These are phyloP conservation scores for Cynanchum wilfordii DNA, from an alignment of 257 asterid species.

Conservation along the genomic window DNA sequence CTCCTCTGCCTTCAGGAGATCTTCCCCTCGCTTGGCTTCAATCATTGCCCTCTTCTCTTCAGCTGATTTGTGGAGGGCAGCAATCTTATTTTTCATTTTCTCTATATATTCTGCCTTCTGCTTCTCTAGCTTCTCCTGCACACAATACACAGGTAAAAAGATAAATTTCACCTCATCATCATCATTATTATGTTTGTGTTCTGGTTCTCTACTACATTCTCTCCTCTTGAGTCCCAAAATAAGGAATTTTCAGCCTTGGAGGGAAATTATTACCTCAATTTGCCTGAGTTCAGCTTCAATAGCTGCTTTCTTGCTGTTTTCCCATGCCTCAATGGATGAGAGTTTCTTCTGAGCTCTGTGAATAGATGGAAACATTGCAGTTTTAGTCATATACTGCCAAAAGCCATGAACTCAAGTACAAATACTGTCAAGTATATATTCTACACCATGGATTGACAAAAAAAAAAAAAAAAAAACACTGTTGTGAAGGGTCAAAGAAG, in stretches of 20 bases:
- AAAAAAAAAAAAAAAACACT: too few relatives aligned
- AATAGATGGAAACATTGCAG: conserved; percentile 13
- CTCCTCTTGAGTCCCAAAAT: neutral
- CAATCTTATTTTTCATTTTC: conserved; percentile 73
- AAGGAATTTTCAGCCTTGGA: neutral
- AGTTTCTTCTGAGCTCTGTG: conserved; percentile 74
- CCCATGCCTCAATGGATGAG: conserved; percentile 76
- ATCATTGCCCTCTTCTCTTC: conserved; percentile 73
- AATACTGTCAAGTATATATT: too few relatives aligned
- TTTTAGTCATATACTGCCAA: conserved; percentile 1
- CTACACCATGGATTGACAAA: neutral
- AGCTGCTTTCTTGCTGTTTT: conserved; percentile 83
- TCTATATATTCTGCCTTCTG: conserved; percentile 70
- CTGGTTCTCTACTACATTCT: neutral
- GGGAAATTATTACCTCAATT: conserved; percentile 55
- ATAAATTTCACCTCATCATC: neutral
- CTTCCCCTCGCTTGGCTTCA: conserved; percentile 84
- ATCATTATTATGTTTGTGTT: neutral
- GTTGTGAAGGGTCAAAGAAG: neutral
- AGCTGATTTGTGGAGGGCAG: conserved; percentile 63
- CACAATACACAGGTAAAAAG: conserved; percentile 2
- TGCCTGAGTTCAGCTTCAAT: conserved; percentile 83
- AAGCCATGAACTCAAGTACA: too few relatives aligned
- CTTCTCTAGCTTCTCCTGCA: conserved; percentile 74
- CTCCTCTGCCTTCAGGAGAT: conserved; percentile 89